Conservation (phyloP, 768 basidiomycete species). For the Nevesoporus exiguus region DNA sequence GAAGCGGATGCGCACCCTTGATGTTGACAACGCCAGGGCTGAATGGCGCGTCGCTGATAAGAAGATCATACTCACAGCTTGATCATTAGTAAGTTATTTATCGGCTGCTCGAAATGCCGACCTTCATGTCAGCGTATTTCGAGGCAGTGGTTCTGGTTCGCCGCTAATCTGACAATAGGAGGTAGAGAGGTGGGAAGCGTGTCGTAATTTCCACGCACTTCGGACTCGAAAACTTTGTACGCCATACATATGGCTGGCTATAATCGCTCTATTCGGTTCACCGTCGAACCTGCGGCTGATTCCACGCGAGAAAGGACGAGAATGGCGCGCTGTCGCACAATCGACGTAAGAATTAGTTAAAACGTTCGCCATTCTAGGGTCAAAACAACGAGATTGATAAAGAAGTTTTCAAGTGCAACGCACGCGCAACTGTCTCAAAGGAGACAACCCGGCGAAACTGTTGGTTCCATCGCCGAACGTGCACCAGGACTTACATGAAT, state of each 20-base stretch:
- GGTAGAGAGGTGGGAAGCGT: not conserved
- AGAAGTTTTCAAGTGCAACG: not conserved
- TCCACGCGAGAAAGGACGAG: not conserved
- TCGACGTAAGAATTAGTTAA: not conserved
- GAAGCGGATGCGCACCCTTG: conserved; percentile 55
- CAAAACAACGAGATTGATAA: not conserved
- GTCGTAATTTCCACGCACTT: not conserved
- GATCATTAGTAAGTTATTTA: conserved; percentile 12
- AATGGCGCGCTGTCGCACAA: not conserved
- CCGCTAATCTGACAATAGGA: not conserved
- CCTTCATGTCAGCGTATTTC: not conserved
- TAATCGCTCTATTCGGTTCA: not conserved
- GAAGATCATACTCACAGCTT: conserved; percentile 44
- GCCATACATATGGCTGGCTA: not conserved
- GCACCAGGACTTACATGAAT: not conserved
- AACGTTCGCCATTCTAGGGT: not conserved
- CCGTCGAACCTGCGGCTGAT: not conserved
- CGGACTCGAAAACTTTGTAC: not conserved
- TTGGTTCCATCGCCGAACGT: not conserved
- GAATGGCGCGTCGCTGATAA: conserved; percentile 65
- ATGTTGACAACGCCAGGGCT: conserved; percentile 60
- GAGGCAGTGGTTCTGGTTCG: conserved; percentile 7
- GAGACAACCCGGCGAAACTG: not conserved
- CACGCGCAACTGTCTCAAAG: not conserved
- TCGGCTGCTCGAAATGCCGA: not conserved